Evolutionary conservation across 805 yeast species (phyloP), one percentile per base, ranked within the genome.

Genomic region (Starmerella sp.): DNA sequence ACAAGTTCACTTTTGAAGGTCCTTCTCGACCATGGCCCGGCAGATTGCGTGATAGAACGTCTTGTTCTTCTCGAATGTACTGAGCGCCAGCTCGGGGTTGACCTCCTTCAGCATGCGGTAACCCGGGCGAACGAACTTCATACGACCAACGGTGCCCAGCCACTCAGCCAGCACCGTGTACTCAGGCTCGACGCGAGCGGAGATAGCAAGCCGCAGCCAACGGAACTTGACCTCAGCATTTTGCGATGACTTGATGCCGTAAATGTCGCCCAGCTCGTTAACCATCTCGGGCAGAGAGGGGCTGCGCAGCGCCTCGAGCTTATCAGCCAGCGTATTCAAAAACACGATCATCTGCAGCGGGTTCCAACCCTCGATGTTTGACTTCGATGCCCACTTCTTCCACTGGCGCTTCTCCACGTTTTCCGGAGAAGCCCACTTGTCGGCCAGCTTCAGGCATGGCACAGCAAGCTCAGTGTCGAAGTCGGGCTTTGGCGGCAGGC

Each of bases 111-210:
- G 73, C 57, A 82, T 71, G 46, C 80, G 76, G 70, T 81, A 88
- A 4, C 93, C 87, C 34, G 96, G 95, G 69, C 96, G 78, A 30
- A 86, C 95, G 66, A 83, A 89, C 72, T 89, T 89, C 96, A 89
- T 89, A 74, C 96, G 79, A 22, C 96, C 96, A 28, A 89, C 93
- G 2, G 90, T 82, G 11, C 91, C 95, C 54, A 89, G 75, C 95
- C 95, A 89, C 52, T 80, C 79, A 4, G 95, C 88, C 47, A 89
- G 71, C 45, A 69, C 71, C 54, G 69, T 71, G 66, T 83, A 78
- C 41, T 63, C 62, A 51, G 73, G 71, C 36, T 73, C 68, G 11
- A 65, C 58, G 32, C 74, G 71, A 34, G 83, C 84, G 0, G 75
- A 70, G 7, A 86, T 73, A 61, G 84, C 81, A 52, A 88, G 75